Conservation (phyloP, 768 basidiomycete species). For the Aureoboletus auriporus region DNA sequence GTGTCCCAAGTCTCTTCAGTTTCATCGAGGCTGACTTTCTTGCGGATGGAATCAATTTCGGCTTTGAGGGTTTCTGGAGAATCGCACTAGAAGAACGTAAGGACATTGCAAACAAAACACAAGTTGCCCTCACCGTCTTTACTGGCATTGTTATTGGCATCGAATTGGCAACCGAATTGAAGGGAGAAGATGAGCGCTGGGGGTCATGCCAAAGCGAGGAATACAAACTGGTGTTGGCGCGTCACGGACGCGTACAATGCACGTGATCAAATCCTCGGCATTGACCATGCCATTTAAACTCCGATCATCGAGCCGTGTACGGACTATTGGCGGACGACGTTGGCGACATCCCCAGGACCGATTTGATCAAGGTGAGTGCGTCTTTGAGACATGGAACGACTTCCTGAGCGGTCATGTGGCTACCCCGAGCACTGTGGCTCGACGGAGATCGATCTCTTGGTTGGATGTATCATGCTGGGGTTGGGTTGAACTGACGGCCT, state of each 20-base stretch:
- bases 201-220: conserved; percentile 13
- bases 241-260: conserved; percentile 19
- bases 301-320: conserved; percentile 9
- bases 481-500: conserved; percentile 16
- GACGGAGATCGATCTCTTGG: conserved; percentile 2
- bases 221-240: conserved; percentile 13
- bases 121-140: conserved; percentile 18
- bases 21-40: conserved; percentile 47
- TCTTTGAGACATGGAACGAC: not conserved
- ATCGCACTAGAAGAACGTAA: conserved; percentile 27
- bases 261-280: conserved; percentile 26
- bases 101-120: not conserved
- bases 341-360: conserved; percentile 15
- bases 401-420: not conserved
- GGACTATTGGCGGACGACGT: conserved; percentile 11
- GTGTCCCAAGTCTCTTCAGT: conserved; percentile 80
- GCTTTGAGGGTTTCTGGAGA: conserved; percentile 29
- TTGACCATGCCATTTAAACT: conserved; percentile 19
- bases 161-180: not conserved
- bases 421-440: not conserved
- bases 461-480: conserved; percentile 17
- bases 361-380: conserved; percentile 25
- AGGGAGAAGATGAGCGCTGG: conserved; percentile 1
- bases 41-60: conserved; percentile 42
- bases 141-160: conserved; percentile 21